Evolutionary conservation across 2,329 filamentous ascomycete genomes (phyloP).

Genomic region (Botrytis squamosa): DNA sequence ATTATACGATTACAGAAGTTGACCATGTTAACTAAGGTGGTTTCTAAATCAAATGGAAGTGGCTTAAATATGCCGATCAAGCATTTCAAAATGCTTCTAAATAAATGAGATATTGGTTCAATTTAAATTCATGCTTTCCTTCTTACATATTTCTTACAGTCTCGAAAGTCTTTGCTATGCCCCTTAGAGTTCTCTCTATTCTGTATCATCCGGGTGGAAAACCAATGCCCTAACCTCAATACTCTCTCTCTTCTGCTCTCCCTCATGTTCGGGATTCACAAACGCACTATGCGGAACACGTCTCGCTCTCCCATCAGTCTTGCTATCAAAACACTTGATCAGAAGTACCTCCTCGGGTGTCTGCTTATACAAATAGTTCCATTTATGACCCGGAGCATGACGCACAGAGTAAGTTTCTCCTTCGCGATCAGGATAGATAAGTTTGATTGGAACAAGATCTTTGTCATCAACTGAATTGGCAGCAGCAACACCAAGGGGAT

Average conservation of each 20-base stretch:
- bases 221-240: slow-evolving; percentile 57
- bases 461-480: slow-evolving; percentile 49
- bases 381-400: slow-evolving; percentile 46
- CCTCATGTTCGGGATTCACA: slow-evolving; percentile 47
- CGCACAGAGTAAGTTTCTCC: slow-evolving; percentile 28
- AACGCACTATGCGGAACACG: slow-evolving; percentile 58
- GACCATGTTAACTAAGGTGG: background rate
- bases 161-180: background rate
- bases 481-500: slow-evolving; percentile 55
- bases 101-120: background rate
- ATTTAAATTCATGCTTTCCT: background rate
- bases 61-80: background rate
- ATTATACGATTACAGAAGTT: background rate
- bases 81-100: background rate
- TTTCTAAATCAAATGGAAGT: background rate
- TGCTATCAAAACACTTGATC: slow-evolving; percentile 62
- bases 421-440: slow-evolving; percentile 41
- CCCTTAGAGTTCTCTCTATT: background rate
- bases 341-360: slow-evolving; percentile 54
- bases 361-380: slow-evolving; percentile 54
- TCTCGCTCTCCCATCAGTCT: slow-evolving; percentile 53
- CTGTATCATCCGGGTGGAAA: slow-evolving; percentile 40
- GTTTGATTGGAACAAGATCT: slow-evolving; percentile 49
- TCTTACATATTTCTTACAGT: background rate
- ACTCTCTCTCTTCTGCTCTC: slow-evolving; percentile 48